Evolutionary conservation across 1,284 basidiomycete genomes (phyloP).

Genomic region (Ganoderma meredithae): DNA sequence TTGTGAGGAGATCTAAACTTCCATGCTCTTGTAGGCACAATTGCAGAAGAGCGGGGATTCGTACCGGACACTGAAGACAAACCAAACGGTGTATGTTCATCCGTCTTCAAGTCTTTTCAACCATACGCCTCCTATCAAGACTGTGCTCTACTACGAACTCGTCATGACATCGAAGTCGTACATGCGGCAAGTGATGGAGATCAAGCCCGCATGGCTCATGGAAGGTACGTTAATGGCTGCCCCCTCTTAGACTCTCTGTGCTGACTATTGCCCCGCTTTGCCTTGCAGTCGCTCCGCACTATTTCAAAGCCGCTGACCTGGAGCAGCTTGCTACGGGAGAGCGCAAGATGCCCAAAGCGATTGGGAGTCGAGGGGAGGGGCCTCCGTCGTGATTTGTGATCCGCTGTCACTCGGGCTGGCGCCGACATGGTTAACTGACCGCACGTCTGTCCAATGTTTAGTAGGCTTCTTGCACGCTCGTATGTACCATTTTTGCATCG

Average conservation of each 20-base stretch:
- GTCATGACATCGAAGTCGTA: constrained; percentile 90
- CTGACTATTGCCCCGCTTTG: neutral
- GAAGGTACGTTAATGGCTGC: constrained; percentile 67
- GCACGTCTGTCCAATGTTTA: neutral
- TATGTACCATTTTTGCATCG: neutral
- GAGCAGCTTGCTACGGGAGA: constrained; percentile 85
- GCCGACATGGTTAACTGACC: neutral
- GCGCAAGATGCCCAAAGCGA: constrained; percentile 89
- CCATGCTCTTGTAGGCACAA: constrained; percentile 62
- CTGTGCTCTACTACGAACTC: constrained; percentile 94
- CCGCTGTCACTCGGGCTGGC: neutral
- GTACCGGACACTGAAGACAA: constrained; percentile 94
- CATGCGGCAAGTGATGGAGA: constrained; percentile 96
- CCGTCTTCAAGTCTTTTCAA: constrained; percentile 96
- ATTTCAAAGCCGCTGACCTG: constrained; percentile 89
- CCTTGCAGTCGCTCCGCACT: constrained; percentile 86
- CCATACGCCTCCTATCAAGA: constrained; percentile 91
- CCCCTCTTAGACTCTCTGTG: neutral
- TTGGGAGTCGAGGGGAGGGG: constrained; percentile 44
- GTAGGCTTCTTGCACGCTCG: neutral
- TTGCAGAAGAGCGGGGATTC: constrained; percentile 92
- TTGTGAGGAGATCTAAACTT: neutral
- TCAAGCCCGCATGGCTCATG: constrained; percentile 92
- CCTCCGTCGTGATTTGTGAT: constrained; percentile 12
- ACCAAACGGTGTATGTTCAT: constrained; percentile 95